Percentiles rank a stretch among this genome's conserved stretches.
Evolutionary conservation across 2,329 filamentous ascomycete genomes (phyloP).

Genomic region (Chaetothyriales sp.): DNA sequence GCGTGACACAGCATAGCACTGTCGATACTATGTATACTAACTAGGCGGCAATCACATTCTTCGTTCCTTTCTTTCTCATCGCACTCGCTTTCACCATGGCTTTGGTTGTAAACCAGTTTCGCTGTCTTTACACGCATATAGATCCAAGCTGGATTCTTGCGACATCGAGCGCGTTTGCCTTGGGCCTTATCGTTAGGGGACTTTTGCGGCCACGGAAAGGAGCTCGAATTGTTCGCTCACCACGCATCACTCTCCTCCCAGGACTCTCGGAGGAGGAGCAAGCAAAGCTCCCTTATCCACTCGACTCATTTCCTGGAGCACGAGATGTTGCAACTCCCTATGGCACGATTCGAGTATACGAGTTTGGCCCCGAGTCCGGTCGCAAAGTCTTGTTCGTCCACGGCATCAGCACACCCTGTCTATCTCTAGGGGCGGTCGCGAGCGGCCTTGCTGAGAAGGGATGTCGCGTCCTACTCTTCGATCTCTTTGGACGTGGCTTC

Average conservation of each 20-base stretch:
- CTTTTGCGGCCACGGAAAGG: neutral
- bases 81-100: neutral
- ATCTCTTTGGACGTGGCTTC: conserved; percentile 59
- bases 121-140: neutral
- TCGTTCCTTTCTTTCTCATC: too few species aligned
- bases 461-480: conserved; percentile 67
- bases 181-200: conserved; percentile 1
- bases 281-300: conserved; percentile 47
- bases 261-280: conserved; percentile 26
- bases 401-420: conserved; percentile 66
- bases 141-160: neutral
- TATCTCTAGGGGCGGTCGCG: conserved; percentile 54
- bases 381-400: conserved; percentile 63
- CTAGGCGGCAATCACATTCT: too few species aligned
- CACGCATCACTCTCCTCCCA: conserved; percentile 23
- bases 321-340: conserved; percentile 51
- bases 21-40: too few species aligned
- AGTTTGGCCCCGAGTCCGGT: conserved; percentile 62
- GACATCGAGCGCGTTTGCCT: neutral
- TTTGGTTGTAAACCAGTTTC: neutral
- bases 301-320: conserved; percentile 53
- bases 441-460: conserved; percentile 50
- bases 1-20: too few species aligned
- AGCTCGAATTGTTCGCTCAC: conserved; percentile 20
- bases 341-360: conserved; percentile 59